phyloP scores from a whole-genome alignment of 192 early-diverging fungal species.

The Gonapodya prolifera region DNA sequence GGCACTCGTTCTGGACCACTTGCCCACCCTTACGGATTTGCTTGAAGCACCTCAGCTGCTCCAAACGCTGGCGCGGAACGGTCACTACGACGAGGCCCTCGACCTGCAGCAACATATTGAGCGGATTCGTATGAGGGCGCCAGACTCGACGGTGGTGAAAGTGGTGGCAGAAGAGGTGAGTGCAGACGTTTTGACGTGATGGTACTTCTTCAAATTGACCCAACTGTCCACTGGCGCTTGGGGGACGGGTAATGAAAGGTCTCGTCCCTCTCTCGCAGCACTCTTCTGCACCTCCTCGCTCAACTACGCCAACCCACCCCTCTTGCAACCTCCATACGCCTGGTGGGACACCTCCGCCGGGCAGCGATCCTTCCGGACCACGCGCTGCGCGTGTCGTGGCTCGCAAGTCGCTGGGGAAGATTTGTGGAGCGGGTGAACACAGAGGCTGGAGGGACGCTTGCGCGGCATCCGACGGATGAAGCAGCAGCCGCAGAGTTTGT shows the following conservation, averaged over 20 bases:
- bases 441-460: not conserved
- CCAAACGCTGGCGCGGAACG: slow-evolving; percentile 68
- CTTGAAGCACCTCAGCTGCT: slow-evolving; percentile 68
- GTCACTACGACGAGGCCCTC: slow-evolving; percentile 73
- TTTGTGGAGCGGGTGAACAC: slow-evolving; percentile 19
- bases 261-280: not conserved
- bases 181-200: no score
- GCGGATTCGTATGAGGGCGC: slow-evolving; percentile 39
- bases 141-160: slow-evolving; percentile 37
- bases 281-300: slow-evolving; percentile 46
- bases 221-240: no score
- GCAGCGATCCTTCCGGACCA: slow-evolving; percentile 58
- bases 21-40: slow-evolving; percentile 48
- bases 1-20: slow-evolving; percentile 34
- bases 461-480: slow-evolving; percentile 13
- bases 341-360: slow-evolving; percentile 64
- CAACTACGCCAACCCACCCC: slow-evolving; percentile 23
- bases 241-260: no score
- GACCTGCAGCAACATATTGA: slow-evolving; percentile 59
- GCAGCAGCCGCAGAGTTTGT: slow-evolving; percentile 46
- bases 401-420: slow-evolving; percentile 52
- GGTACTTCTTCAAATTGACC: no score
- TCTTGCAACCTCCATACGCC: slow-evolving; percentile 37
- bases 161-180: slow-evolving; percentile 50
- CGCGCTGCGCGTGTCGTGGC: slow-evolving; percentile 58